Evolutionary conservation across 768 basidiomycete genomes (phyloP), one percentile per base, ranked within the genome.

Genomic region (Gloeopeniophorella convolvens): DNA sequence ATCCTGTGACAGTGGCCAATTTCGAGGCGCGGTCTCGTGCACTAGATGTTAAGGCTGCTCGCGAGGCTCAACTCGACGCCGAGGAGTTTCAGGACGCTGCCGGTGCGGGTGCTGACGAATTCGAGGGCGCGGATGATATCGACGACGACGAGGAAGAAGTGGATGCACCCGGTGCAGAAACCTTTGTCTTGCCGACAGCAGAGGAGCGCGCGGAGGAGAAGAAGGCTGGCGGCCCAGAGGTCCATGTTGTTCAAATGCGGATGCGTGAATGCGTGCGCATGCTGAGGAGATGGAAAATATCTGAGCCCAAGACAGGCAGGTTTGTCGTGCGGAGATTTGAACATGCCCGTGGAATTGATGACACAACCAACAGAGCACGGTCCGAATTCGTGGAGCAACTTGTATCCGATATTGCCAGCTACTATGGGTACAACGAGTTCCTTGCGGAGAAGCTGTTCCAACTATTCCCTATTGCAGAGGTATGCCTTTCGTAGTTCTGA

Each of bases 361-460:
- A 51, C 6, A 35, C 50, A 43, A n/a, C 48, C 56, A 30, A 54
- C 62, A 96, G 95, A 57, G 79, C 90, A 52, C 78, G 96, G 27
- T 80, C 90, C 28, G 95, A 99, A 62, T 94, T 97, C 57, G 76
- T 86, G 26, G 82, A 85, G 34, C 95, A 97, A 65, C 71, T 99
- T 41, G 70, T 93, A 10, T 72, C 82, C 23, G 96, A 99, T 60
- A 92, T 98, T 58, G 83, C 83, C 21, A 92, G 79, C 62, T 98
- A 99, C 70, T 98, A 97, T 63, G 96, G 96, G 24, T 99, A 99
- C 71, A 98, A 97, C 60, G 84, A 87, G 5, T 98, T 93, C 70
- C 77, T 99, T 36, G 80, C 85, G 2, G 92, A 95, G 63, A 98
- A 98, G 69, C 72, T 99, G 13, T 94, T 97, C 72, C 82, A 86